phyloP scores from a whole-genome alignment of 2,329 filamentous ascomycete genomes.

The Geosmithia flava region DNA sequence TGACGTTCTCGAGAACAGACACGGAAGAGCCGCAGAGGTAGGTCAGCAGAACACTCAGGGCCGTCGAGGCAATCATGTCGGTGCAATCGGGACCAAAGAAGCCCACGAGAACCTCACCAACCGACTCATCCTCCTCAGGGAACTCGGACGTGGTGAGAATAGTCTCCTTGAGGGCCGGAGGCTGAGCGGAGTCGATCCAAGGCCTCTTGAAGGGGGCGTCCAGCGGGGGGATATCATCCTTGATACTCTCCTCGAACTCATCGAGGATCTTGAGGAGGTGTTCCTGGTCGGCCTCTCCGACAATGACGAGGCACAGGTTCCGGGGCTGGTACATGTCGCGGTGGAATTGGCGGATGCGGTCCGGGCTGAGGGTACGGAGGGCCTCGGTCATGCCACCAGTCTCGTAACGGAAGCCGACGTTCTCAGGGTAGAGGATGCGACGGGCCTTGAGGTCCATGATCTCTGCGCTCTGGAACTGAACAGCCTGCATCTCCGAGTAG shows the following conservation, averaged over 20 bases:
- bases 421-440: conserved; percentile 73
- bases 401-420: conserved; percentile 89
- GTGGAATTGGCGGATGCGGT: conserved; percentile 90
- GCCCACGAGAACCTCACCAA: conserved; percentile 73
- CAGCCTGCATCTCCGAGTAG: conserved; percentile 97
- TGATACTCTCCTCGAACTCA: conserved; percentile 76
- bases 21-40: conserved; percentile 92
- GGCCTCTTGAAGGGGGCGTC: conserved; percentile 71
- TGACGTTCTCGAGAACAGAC: conserved; percentile 76
- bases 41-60: conserved; percentile 66
- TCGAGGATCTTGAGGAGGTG: conserved; percentile 74
- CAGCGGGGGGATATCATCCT: conserved; percentile 66
- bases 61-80: conserved; percentile 54
- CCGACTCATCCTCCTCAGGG: conserved; percentile 91
- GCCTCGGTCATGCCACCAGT: conserved; percentile 97
- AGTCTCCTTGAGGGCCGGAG: conserved; percentile 59
- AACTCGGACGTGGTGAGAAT: conserved; percentile 74
- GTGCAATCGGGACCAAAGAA: conserved; percentile 80
- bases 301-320: conserved; percentile 81
- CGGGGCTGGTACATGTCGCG: conserved; percentile 96
- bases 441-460: conserved; percentile 79
- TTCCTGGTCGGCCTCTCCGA: conserved; percentile 80
- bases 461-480: conserved; percentile 73
- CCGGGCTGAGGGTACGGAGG: conserved; percentile 70
- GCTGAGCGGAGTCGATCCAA: conserved; percentile 80